phyloP scores from a whole-genome alignment of 768 basidiomycete species.

The Russula earlei region DNA sequence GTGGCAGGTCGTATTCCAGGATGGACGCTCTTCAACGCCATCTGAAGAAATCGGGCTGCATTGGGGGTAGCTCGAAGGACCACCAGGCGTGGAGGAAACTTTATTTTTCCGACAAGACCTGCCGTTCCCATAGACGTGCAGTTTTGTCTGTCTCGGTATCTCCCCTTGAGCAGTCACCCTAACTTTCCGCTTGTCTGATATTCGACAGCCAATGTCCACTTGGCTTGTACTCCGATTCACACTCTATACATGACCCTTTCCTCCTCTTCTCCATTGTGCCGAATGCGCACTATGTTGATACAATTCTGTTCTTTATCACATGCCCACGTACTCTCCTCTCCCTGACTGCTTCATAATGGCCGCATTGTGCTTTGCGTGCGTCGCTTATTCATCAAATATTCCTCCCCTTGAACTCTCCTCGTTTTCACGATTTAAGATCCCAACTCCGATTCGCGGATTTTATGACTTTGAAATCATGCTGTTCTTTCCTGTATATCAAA shows the following conservation, averaged over 20 bases:
- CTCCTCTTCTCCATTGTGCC: not conserved
- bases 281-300: not conserved
- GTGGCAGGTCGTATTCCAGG: conserved; percentile 7
- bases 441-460: not conserved
- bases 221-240: not conserved
- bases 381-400: not conserved
- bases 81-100: conserved; percentile 6
- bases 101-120: not conserved
- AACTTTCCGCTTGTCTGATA: not conserved
- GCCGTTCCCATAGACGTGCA: not conserved
- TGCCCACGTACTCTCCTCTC: not conserved
- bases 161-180: not conserved
- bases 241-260: not conserved
- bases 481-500: not conserved
- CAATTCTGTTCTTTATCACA: not conserved
- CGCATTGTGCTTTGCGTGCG: not conserved
- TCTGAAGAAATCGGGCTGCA: not conserved
- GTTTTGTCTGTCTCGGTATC: not conserved
- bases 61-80: not conserved
- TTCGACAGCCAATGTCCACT: not conserved
- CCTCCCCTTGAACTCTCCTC: no score
- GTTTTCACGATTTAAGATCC: not conserved
- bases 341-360: not conserved
- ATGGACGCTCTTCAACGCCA: conserved; percentile 14
- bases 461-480: not conserved